A percentile compares a stretch with the other conserved stretches of the same genome.
Evolutionary conservation across 2,329 filamentous ascomycete species (phyloP).

Genomic region (Rutstroemia sp.): DNA sequence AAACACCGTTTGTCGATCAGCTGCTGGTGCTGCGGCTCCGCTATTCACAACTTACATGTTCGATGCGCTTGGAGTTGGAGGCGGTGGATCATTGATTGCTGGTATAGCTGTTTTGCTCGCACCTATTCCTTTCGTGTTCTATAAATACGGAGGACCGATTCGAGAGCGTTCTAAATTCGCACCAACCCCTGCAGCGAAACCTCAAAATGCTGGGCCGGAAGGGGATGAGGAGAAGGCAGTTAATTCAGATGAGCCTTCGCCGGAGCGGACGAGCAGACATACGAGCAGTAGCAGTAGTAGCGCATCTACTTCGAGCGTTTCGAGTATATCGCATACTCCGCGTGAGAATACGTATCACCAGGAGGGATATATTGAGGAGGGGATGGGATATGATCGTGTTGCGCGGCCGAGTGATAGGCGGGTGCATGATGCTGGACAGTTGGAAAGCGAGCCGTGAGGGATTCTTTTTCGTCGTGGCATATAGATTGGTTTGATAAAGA

Average conservation of each 20-base stretch:
- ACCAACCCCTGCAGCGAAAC: slow-evolving; percentile 13
- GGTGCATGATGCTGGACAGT: slow-evolving; percentile 1
- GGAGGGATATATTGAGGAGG: slow-evolving; percentile 6
- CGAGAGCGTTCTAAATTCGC: slow-evolving; percentile 26
- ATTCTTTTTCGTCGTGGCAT: too few species aligned
- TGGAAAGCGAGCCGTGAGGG: not conserved
- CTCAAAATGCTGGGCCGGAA: not conserved
- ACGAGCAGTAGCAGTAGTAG: not conserved
- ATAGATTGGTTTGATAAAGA: too few species aligned
- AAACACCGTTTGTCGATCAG: slow-evolving; percentile 52
- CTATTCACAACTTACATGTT: slow-evolving; percentile 47
- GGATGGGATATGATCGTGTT: not conserved
- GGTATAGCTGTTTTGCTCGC: slow-evolving; percentile 40
- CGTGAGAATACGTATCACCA: slow-evolving; percentile 7
- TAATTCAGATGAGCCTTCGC: not conserved
- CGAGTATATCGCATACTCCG: slow-evolving; percentile 32
- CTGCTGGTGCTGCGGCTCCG: slow-evolving; percentile 57
- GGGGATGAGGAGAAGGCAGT: not conserved
- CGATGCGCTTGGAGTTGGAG: slow-evolving; percentile 41
- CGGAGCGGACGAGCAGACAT: not conserved
- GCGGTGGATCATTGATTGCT: slow-evolving; percentile 38
- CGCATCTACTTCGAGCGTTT: slow-evolving; percentile 23
- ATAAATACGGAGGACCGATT: slow-evolving; percentile 25
- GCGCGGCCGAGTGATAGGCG: not conserved
- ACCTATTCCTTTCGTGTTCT: slow-evolving; percentile 27